Conservation (phyloP, 768 basidiomycete species). For the Tulasnella sp. region DNA sequence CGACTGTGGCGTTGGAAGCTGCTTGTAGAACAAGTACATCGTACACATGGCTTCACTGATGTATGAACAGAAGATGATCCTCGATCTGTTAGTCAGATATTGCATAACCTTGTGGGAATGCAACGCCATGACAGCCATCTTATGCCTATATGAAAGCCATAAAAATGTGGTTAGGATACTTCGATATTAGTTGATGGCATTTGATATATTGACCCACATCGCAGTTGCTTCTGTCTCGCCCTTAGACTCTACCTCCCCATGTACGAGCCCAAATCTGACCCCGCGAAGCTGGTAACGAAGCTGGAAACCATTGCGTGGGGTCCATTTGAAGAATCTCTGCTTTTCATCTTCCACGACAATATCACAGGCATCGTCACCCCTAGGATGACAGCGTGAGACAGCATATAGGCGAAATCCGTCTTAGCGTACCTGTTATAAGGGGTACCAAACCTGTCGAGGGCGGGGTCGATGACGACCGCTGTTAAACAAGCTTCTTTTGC, state of each 20-base stretch:
- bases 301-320: background rate
- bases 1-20: background rate
- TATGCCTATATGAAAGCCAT: background rate
- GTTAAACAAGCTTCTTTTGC: background rate
- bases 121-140: background rate
- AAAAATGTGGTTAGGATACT: background rate
- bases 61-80: background rate
- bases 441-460: background rate
- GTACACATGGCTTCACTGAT: background rate
- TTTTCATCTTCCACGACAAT: background rate
- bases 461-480: background rate
- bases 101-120: background rate
- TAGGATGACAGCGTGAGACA: background rate
- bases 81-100: background rate
- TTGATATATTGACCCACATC: background rate
- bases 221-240: background rate
- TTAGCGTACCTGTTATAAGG: background rate
- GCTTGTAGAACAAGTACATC: background rate
- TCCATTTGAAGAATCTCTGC: background rate
- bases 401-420: background rate
- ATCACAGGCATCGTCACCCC: background rate
- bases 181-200: background rate
- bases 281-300: background rate
- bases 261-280: background rate
- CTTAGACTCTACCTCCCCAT: background rate